Percentiles rank a stretch among this genome's conserved stretches.
phyloP scores from a whole-genome alignment of 768 basidiomycete genomes.

The Leccinum obscurum region DNA sequence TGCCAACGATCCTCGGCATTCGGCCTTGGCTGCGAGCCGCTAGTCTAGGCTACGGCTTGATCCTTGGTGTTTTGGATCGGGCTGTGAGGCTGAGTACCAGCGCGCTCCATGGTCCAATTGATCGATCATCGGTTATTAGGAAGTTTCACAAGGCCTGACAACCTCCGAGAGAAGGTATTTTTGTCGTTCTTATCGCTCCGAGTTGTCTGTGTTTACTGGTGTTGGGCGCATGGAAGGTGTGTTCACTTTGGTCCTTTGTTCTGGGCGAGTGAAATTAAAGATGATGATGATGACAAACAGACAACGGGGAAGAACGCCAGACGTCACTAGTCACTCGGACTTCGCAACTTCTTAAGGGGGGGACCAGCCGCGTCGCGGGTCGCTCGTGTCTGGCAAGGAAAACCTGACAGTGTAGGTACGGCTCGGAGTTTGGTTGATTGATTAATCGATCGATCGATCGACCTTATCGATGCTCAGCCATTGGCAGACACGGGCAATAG shows the following conservation, averaged over 20 bases:
- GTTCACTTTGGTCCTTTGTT: neutral
- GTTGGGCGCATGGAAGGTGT: neutral
- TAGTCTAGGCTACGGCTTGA: neutral
- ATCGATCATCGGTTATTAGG: neutral
- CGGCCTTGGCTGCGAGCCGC: neutral
- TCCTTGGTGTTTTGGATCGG: neutral
- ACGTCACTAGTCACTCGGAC: neutral
- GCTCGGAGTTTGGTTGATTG: neutral
- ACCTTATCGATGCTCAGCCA: neutral
- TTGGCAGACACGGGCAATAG: neutral
- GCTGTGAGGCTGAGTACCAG: neutral
- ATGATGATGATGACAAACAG: neutral
- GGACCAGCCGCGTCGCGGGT: neutral
- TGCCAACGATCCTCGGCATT: too few species aligned
- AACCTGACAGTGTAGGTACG: neutral
- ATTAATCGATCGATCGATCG: neutral
- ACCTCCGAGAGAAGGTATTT: neutral
- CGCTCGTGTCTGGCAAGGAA: neutral
- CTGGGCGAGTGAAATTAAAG: neutral
- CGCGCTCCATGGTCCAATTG: neutral
- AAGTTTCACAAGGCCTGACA: neutral
- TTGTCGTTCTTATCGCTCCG: neutral
- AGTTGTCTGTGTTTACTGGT: neutral
- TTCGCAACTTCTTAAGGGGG: neutral
- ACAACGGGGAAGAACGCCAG: neutral